These are phyloP conservation scores for Penicillium sp. DNA, from an alignment of 2,329 filamentous ascomycete species.

Conservation along the genomic window DNA sequence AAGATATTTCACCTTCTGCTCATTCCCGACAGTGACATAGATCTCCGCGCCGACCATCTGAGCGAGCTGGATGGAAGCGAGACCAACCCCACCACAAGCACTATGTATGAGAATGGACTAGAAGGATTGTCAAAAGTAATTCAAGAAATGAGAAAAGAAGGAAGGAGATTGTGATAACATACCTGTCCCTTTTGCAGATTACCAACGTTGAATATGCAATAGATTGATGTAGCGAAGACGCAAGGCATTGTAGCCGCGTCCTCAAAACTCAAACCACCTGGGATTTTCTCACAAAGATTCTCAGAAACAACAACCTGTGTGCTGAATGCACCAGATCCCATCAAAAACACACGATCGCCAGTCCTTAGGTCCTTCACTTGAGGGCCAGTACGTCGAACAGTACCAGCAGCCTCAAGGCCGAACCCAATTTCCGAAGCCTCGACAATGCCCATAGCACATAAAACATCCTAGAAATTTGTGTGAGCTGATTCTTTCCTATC, in stretches of 20 bases:
- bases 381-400: constrained; percentile 21
- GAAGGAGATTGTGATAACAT: not conserved
- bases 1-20: constrained; percentile 24
- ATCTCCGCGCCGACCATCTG: constrained; percentile 25
- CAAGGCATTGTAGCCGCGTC: constrained; percentile 20
- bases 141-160: not conserved
- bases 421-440: constrained; percentile 9
- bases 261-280: constrained; percentile 14
- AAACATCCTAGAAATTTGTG: constrained; percentile 12
- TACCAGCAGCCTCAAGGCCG: constrained; percentile 24
- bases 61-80: constrained; percentile 28
- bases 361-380: constrained; percentile 14
- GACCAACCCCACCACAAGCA: constrained; percentile 28
- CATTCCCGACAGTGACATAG: constrained; percentile 25
- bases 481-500: not conserved
- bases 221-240: constrained; percentile 21
- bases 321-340: constrained; percentile 3
- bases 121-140: not conserved
- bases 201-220: constrained; percentile 25
- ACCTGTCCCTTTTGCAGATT: constrained; percentile 23
- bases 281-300: constrained; percentile 15
- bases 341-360: constrained; percentile 28
- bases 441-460: constrained; percentile 14
- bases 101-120: constrained; percentile 30
- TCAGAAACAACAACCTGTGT: constrained; percentile 12